Evolutionary conservation across 2,329 filamentous ascomycete species (phyloP), one percentile per base, ranked within the genome.

Genomic region (Fusarium ramigenum): DNA sequence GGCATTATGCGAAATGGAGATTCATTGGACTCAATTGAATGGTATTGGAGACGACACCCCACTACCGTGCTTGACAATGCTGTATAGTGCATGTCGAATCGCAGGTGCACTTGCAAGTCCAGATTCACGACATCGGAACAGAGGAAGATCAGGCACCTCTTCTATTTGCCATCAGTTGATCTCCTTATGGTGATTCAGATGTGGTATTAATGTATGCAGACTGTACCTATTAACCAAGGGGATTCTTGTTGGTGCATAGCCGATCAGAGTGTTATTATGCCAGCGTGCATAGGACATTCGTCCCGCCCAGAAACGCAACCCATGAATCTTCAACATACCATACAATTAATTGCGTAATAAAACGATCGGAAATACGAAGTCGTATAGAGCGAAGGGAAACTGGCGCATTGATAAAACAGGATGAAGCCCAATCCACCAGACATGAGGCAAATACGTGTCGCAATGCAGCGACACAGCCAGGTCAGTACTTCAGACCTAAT

Each of bases 1-100:
- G 9, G 16, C 6, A 3, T 4, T 4, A 4, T 2, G 25, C 9
- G n/a, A 19, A 19, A 52, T 1, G 3, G 4, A n/a, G 19, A n/a
- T n/a, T 14, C 10, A 10, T 1, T 40, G 5, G 19, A 14, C 9
- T n/a, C 11, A 2, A 18, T 7, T 40, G 5, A 40, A 40, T 18
- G 23, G 9, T 5, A 37, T 23, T 23, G 3, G n/a, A 14, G 11
- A 19, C 8, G 15, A 19, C 2, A 4, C 16, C 9, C 14, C 9
- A 18, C 8, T 7, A 28, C 18, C 10, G 3, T 7, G 12, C 7
- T 15, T 25, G 23, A 21, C 7, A 15, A 11, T 23, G 23, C 12
- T 4, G 9, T 36, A 25, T 11, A 53, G 9, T 12, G 18, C 32
- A 37, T 25, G 9, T 14, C 21, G 9, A 5, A 53, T 37, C n/a